Percentiles rank a stretch among this genome's conserved stretches.
Conservation (phyloP, 768 basidiomycete species). For the Leccinum sublutescens region DNA sequence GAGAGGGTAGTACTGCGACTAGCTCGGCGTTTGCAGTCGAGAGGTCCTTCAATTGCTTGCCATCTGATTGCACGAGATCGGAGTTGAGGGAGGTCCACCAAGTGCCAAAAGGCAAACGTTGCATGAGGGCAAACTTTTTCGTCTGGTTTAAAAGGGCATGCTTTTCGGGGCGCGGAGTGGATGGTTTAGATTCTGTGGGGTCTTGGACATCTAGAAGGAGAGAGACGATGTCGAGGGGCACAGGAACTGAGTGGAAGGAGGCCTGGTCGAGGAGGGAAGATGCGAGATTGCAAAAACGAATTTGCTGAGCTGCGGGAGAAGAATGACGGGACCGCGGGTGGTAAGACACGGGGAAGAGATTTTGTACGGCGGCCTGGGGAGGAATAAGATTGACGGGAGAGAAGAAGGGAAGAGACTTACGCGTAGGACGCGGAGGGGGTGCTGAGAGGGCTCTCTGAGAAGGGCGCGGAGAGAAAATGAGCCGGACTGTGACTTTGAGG, state of each 20-base stretch:
- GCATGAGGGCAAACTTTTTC: conserved; percentile 75
- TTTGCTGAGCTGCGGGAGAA: conserved; percentile 64
- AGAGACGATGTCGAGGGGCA: conserved; percentile 46
- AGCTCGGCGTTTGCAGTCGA: conserved; percentile 72
- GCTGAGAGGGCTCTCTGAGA: conserved; percentile 49
- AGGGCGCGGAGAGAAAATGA: conserved; percentile 55
- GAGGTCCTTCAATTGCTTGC: conserved; percentile 46
- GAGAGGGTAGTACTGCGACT: conserved; percentile 67
- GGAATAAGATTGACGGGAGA: conserved; percentile 3
- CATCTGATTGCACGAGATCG: conserved; percentile 37
- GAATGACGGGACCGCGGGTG: conserved; percentile 64
- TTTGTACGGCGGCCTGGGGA: conserved; percentile 57
- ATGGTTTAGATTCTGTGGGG: conserved; percentile 24
- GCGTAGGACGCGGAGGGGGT: conserved; percentile 54
- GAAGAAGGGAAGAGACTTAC: conserved; percentile 41
- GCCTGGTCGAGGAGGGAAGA: conserved; percentile 71
- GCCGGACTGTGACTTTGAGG: conserved; percentile 34
- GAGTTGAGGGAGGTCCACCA: conserved; percentile 77
- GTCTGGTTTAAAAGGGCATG: conserved; percentile 28
- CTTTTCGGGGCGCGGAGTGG: conserved; percentile 23
- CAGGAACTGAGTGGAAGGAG: conserved; percentile 45
- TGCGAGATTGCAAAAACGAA: conserved; percentile 73
- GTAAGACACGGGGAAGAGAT: conserved; percentile 67
- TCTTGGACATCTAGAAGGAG: conserved; percentile 35
- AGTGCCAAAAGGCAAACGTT: conserved; percentile 72